Percentiles rank a stretch among this genome's conserved stretches.
Evolutionary conservation across 495 filamentous ascomycete genomes (phyloP).

Genomic region (Trichodelitschia bisporula): DNA sequence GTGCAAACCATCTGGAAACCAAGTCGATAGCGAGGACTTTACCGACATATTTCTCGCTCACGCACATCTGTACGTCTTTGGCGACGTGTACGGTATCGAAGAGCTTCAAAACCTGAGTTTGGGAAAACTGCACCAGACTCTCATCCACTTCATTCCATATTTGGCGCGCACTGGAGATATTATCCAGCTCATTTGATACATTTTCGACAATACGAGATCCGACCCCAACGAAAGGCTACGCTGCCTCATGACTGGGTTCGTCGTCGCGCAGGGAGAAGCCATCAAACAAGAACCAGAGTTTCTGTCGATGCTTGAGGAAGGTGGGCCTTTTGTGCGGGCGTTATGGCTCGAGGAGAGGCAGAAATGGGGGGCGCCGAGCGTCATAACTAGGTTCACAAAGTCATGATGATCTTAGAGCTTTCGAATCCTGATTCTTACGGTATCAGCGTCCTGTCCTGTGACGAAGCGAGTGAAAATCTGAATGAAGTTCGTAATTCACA

Average conservation of each 20-base stretch:
- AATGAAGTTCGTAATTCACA: too few species aligned
- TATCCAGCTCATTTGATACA: conserved; percentile 15
- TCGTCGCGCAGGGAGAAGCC: neutral
- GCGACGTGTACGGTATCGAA: conserved; percentile 17
- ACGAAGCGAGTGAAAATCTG: too few species aligned
- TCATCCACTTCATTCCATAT: conserved; percentile 14
- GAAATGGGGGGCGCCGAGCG: too few species aligned
- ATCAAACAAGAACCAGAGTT: neutral
- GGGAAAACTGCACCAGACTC: conserved; percentile 13
- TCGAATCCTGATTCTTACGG: too few species aligned
- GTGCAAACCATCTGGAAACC: neutral
- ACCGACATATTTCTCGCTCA: conserved; percentile 17
- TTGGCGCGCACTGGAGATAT: conserved; percentile 10
- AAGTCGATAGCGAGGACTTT: conserved; percentile 17
- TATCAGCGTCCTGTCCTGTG: too few species aligned
- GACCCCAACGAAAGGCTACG: neutral
- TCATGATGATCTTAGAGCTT: too few species aligned
- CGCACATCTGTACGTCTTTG: conserved; percentile 18
- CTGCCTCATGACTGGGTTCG: neutral
- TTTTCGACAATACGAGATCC: conserved; percentile 11
- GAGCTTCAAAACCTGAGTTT: conserved; percentile 13
- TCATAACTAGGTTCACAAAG: too few species aligned
- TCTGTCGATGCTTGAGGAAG: neutral
- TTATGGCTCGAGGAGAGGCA: too few species aligned
- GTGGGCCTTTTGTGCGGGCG: neutral